Evolutionary conservation across 768 basidiomycete genomes (phyloP), one percentile per base, ranked within the genome.

Genomic region (Dentipellis fragilis): DNA sequence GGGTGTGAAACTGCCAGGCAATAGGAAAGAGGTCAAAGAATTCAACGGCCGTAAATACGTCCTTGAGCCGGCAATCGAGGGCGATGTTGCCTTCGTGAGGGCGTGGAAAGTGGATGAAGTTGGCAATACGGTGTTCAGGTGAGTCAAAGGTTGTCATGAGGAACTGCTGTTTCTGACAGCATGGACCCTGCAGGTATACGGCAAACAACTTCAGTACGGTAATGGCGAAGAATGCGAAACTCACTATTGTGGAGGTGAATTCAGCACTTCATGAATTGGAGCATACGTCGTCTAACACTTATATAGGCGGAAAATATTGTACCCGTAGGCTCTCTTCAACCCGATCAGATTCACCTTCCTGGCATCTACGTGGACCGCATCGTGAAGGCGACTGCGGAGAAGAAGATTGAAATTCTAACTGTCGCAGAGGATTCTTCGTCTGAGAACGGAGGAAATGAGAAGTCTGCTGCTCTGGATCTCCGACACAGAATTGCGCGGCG

Each of bases 101-200:
- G 93, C 90, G 3, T 94, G 91, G 91, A 94, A 93, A 68, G 93
- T 82, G 12, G 93, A 96, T 61, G 90, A 91, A 67, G 79, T 83
- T 45, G 93, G 93, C 1, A 96, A 96, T 68, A 87, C 85, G 62
- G 82, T 93, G 42, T 96, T 96, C 77, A 79, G 91, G 87, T 89
- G 63, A 55, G 74, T 37, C 51, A 6, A 29, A 29, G 29, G 29
- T 3, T 29, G 29, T 29, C 29, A 6, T 29, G 29, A 29, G 17
- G 22, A 29, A 10, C 37, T 48, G 19, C 42, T 38, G 10, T 23
- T 37, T 45, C 49, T 40, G 47, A 55, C 14, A 19, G 39, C 37
- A 16, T 35, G 12, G 16, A 35, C 45, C 17, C 16, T 45, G 8
- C 58, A 90, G 91, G 57, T 93, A 89, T 66, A 77, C 92, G 7